phyloP scores from a whole-genome alignment of 192 early-diverging fungal genomes.

The Obelidium mucronatum region DNA sequence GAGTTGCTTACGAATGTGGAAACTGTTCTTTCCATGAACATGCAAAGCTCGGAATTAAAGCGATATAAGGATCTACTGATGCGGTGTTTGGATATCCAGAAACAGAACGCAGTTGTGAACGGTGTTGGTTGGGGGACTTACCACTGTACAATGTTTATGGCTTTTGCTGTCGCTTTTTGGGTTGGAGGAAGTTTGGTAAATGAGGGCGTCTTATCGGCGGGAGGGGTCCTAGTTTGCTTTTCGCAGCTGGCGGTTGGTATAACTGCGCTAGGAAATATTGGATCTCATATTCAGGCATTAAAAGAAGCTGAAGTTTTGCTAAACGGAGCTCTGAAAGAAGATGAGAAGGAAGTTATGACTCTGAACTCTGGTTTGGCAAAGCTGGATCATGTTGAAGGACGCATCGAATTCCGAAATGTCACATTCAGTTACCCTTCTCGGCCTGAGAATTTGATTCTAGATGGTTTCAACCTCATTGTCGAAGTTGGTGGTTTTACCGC shows the following conservation, averaged over 20 bases:
- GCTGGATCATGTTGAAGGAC: constrained; percentile 40
- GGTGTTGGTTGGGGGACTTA: constrained; percentile 16
- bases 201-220: neutral
- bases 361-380: too few species aligned
- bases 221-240: constrained; percentile 10
- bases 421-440: constrained; percentile 60
- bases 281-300: neutral
- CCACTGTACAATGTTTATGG: constrained; percentile 13
- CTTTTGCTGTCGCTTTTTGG: constrained; percentile 20
- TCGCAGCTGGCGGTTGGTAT: constrained; percentile 7
- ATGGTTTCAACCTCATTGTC: constrained; percentile 6
- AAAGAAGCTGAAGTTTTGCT: neutral
- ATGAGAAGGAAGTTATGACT: too few species aligned
- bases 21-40: constrained; percentile 7
- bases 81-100: neutral
- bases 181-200: constrained; percentile 2
- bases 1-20: neutral
- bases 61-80: neutral
- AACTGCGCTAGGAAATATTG: constrained; percentile 21
- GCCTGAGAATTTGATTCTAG: constrained; percentile 5
- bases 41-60: neutral
- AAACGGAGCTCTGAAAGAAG: too few species aligned
- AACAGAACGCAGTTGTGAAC: neutral
- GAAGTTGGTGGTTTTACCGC: constrained; percentile 56
- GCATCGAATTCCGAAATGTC: constrained; percentile 68